Evolutionary conservation across 2,329 filamentous ascomycete species (phyloP), one percentile per base, ranked within the genome.

Genomic region (Cylindrodendrum hubeiense): DNA sequence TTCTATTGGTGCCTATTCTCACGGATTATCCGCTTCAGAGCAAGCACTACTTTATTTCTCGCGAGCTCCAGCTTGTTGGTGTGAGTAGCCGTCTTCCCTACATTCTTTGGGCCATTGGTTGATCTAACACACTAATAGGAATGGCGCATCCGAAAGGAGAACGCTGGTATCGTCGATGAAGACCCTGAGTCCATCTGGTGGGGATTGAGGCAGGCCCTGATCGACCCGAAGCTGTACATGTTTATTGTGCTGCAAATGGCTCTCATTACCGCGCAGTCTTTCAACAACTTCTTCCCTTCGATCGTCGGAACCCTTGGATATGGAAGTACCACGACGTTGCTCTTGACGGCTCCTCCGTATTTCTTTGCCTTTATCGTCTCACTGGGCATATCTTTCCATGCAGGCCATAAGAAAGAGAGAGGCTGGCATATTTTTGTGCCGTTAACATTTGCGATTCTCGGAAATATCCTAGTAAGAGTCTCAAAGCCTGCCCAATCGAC

Each of bases 201-300:
- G 61, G 80, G 63, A 79, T 84, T 60, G 0, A 85, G 84, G 60
- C 80, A 83, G 0, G 80, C 85, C 2, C 79, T 82, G 1, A 84
- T 83, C 64, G 75, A 80, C 28, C 47, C 58, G 1, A 67, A 67
- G 41, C 68, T 65, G 24, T 69, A 83, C 63, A 85, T 86, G 71
- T 78, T 85, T 10, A 82, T 83, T 0, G 75, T 84, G 54, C 46
- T 63, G 41, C 60, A 63, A 17, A 63, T 63, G 60, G 60, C 60
- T 1, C 60, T 63, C 54, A 63, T 63, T 21, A 63, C 60, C 19
- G 54, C 60, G 10, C 60, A 63, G 19, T 63, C 85, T 19, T 82
- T 83, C 52, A 84, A 83, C 0, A 85, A 84, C 61, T 84, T 69
- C 63, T 68, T 69, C 59, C 66, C 66, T 9, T 64, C 67, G 0